phyloP scores from a whole-genome alignment of 805 yeast genomes.

The Starmera caribaea region DNA sequence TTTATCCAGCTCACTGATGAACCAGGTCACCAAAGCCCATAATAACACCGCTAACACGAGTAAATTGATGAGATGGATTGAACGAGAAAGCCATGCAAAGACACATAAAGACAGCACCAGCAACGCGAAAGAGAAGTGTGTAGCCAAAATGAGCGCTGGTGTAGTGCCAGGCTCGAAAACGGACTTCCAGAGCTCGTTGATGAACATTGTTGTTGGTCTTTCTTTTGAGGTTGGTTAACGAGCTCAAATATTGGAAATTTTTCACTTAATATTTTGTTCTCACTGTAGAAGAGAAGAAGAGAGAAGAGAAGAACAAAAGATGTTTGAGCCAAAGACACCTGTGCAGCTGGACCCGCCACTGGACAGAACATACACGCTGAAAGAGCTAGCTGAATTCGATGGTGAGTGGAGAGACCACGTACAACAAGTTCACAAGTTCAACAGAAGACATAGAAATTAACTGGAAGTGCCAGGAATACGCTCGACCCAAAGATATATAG shows the following conservation, averaged over 20 bases:
- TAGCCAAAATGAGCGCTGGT: constrained; percentile 82
- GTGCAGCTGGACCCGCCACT: constrained; percentile 44
- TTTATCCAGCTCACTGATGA: constrained; percentile 55
- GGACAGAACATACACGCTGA: constrained; percentile 30
- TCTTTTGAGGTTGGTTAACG: constrained; percentile 13
- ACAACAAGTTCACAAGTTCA: neutral
- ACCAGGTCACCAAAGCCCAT: constrained; percentile 86
- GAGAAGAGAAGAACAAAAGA: constrained; percentile 2
- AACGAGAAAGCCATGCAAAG: constrained; percentile 50
- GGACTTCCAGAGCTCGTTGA: constrained; percentile 78
- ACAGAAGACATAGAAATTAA: neutral
- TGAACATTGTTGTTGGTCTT: constrained; percentile 22
- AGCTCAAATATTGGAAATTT: constrained; percentile 1
- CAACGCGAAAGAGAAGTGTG: constrained; percentile 71
- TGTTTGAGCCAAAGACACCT: constrained; percentile 46
- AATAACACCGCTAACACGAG: constrained; percentile 49
- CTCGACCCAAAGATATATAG: constrained; percentile 50
- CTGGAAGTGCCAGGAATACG: constrained; percentile 25
- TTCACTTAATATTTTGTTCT: no score
- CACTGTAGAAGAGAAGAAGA: no score
- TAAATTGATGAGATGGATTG: constrained; percentile 56
- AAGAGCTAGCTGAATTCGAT: constrained; percentile 34
- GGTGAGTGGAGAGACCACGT: constrained; percentile 32
- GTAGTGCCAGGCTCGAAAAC: constrained; percentile 89
- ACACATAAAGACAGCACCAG: constrained; percentile 46